phyloP scores from a whole-genome alignment of 306 rosid genomes.

The Luffa aegyptiaca region DNA sequence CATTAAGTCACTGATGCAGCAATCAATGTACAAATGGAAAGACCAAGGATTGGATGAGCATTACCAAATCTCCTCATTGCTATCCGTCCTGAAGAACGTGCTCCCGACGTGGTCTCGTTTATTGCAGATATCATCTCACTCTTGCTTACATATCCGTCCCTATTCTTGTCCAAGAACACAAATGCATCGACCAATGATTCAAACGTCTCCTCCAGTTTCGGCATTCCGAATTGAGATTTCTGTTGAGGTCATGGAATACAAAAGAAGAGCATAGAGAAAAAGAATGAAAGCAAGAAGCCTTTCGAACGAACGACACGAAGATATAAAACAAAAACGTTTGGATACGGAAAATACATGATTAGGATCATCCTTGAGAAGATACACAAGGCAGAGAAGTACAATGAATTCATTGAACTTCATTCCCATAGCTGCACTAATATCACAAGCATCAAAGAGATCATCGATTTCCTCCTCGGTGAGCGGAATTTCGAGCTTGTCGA shows the following conservation, averaged over 20 bases:
- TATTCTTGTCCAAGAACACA: slow-evolving; percentile 91
- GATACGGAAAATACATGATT: slow-evolving; percentile 46
- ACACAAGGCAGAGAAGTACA: slow-evolving; percentile 81
- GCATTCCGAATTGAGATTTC: slow-evolving; percentile 64
- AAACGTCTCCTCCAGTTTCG: slow-evolving; percentile 72
- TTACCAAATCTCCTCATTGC: slow-evolving; percentile 91
- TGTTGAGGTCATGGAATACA: slow-evolving; percentile 38
- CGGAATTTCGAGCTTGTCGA: slow-evolving; percentile 54
- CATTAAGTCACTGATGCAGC: not conserved
- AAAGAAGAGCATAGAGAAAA: slow-evolving; percentile 13
- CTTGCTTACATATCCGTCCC: slow-evolving; percentile 90
- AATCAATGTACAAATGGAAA: not conserved
- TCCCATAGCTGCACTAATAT: slow-evolving; percentile 66
- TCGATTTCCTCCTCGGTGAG: slow-evolving; percentile 58
- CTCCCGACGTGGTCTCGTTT: slow-evolving; percentile 79
- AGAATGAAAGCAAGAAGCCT: not conserved
- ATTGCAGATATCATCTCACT: slow-evolving; percentile 85
- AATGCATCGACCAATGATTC: slow-evolving; percentile 85
- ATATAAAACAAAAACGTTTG: not conserved
- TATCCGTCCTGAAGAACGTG: slow-evolving; percentile 72
- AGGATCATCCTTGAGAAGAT: slow-evolving; percentile 70
- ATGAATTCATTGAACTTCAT: slow-evolving; percentile 75
- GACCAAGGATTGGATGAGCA: slow-evolving; percentile 7
- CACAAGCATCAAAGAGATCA: slow-evolving; percentile 85
- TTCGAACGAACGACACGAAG: not conserved